phyloP scores from a whole-genome alignment of 108 stramenopile species.

The Craspedostauros australis region DNA sequence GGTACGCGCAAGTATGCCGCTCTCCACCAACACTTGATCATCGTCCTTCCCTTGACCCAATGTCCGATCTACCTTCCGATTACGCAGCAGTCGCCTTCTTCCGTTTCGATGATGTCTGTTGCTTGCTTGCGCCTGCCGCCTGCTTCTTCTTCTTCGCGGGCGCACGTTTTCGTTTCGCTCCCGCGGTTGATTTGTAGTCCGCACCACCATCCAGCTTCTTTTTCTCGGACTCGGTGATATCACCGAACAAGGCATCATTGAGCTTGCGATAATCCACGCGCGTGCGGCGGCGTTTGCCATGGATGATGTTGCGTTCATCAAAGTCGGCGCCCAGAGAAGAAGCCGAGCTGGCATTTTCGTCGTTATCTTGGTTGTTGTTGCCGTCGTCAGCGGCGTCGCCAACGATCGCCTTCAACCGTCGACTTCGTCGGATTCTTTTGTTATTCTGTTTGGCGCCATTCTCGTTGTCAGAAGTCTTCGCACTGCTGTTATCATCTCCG shows the following conservation, averaged over 20 bases:
- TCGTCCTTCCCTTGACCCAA: too few species aligned
- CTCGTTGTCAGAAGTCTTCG: background rate
- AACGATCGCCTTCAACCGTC: conserved; percentile 11
- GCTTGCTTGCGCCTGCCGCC: too few species aligned
- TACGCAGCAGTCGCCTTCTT: too few species aligned
- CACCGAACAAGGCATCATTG: conserved; percentile 77
- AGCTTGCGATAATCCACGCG: conserved; percentile 69
- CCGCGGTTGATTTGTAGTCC: conserved; percentile 34
- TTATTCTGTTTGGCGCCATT: background rate
- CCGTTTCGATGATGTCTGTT: too few species aligned
- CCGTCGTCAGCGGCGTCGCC: too few species aligned
- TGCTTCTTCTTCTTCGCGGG: too few species aligned
- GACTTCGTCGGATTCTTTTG: conserved; percentile 6
- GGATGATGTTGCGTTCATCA: conserved; percentile 67
- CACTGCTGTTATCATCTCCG: background rate
- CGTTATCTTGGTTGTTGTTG: too few species aligned
- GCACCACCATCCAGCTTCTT: conserved; percentile 42
- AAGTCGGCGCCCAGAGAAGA: conserved; percentile 31
- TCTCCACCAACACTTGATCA: too few species aligned
- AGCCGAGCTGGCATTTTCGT: too few species aligned
- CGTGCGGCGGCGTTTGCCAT: conserved; percentile 66
- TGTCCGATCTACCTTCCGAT: too few species aligned
- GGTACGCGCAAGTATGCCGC: too few species aligned
- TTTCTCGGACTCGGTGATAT: conserved; percentile 46
- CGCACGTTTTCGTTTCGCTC: too few species aligned